These are phyloP conservation scores for Phialophora chinensis DNA, from an alignment of 2,329 filamentous ascomycete genomes.

Conservation along the genomic window DNA sequence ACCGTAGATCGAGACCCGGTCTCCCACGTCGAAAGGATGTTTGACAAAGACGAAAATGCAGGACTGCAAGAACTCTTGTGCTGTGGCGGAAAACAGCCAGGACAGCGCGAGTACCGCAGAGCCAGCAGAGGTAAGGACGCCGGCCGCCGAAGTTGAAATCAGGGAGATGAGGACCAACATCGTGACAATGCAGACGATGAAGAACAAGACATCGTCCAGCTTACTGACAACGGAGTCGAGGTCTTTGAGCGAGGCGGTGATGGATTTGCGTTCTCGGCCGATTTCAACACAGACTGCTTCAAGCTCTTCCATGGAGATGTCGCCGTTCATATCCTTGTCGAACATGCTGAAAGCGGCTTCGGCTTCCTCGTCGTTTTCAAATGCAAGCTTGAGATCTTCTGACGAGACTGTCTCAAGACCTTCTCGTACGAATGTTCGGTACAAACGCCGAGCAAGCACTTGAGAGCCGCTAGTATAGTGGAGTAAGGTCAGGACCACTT, in stretches of 20 bases:
- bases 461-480: conserved; percentile 75
- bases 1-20: conserved; percentile 89
- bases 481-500: conserved; percentile 81
- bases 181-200: conserved; percentile 80
- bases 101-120: conserved; percentile 86
- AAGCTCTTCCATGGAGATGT: conserved; percentile 93
- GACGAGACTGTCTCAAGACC: conserved; percentile 76
- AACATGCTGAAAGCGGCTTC: conserved; percentile 90
- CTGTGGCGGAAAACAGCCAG: conserved; percentile 91
- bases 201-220: conserved; percentile 85
- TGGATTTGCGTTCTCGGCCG: conserved; percentile 90
- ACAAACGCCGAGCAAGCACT: conserved; percentile 83
- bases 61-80: conserved; percentile 92
- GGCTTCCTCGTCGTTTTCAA: conserved; percentile 82
- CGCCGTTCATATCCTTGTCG: conserved; percentile 94
- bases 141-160: conserved; percentile 87
- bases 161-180: conserved; percentile 87
- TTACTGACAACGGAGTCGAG: conserved; percentile 91
- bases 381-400: conserved; percentile 79
- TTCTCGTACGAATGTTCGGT: conserved; percentile 79
- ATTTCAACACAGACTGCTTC: conserved; percentile 94
- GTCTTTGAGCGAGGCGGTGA: conserved; percentile 92
- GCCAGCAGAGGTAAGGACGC: conserved; percentile 86
- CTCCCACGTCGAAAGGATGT: conserved; percentile 95
- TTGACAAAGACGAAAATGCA: conserved; percentile 96